Evolutionary conservation across 805 yeast species (phyloP).

Genomic region (Zygosaccharomyces kombuchaensis): DNA sequence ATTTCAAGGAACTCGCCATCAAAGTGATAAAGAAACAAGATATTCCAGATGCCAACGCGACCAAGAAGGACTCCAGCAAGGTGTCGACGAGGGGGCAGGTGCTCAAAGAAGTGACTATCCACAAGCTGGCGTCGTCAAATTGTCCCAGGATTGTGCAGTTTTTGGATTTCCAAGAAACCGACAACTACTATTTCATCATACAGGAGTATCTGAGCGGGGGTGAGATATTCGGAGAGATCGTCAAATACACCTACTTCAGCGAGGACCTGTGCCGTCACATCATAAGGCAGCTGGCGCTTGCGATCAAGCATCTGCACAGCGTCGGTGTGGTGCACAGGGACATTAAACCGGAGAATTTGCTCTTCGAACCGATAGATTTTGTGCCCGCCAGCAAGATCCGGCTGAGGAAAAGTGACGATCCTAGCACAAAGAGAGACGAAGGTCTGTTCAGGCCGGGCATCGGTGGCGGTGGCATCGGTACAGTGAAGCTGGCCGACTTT

Average conservation of each 20-base stretch:
- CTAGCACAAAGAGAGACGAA: conserved; percentile 69
- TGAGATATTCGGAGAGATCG: conserved; percentile 66
- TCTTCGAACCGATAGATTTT: conserved; percentile 57
- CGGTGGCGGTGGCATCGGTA: conserved; percentile 92
- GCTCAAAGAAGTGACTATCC: conserved; percentile 72
- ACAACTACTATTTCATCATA: conserved; percentile 57
- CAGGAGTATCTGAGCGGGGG: conserved; percentile 77
- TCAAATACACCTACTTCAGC: conserved; percentile 59
- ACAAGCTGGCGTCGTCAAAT: conserved; percentile 51
- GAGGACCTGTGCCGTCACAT: conserved; percentile 64
- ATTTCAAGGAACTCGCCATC: conserved; percentile 41
- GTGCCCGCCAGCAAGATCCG: conserved; percentile 38
- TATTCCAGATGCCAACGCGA: conserved; percentile 47
- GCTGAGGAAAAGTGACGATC: conserved; percentile 64
- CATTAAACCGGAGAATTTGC: conserved; percentile 73
- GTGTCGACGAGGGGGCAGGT: conserved; percentile 49
- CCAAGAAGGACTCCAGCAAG: conserved; percentile 20
- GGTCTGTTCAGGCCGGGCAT: conserved; percentile 74
- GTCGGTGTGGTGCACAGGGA: conserved; percentile 81
- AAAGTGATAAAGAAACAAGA: conserved; percentile 65
- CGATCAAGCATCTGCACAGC: conserved; percentile 65
- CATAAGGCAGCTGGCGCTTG: conserved; percentile 57
- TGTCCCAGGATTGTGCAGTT: conserved; percentile 55
- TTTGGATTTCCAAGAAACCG: conserved; percentile 61
- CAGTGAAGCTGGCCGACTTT: conserved; percentile 89